Evolutionary conservation across 345 rosid species (phyloP).

Genomic region (Brassica juncea): DNA sequence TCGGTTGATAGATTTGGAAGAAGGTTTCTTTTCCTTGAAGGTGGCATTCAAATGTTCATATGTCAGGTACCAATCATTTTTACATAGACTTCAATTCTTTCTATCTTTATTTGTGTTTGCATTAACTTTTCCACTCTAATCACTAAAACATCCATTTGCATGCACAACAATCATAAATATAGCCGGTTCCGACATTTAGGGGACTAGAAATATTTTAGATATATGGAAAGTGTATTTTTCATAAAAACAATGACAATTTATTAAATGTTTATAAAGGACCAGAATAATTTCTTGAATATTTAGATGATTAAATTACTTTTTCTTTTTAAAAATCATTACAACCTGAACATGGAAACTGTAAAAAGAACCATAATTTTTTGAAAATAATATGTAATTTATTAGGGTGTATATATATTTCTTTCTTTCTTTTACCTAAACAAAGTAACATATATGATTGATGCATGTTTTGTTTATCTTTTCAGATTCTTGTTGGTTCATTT

Average conservation of each 20-base stretch:
- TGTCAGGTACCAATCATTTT: conserved; percentile 31
- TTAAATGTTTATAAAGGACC: background rate
- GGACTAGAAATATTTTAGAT: too few species aligned
- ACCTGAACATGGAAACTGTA: too few species aligned
- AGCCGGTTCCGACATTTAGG: background rate
- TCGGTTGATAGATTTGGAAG: conserved; percentile 46
- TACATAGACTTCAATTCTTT: background rate
- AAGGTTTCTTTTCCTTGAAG: conserved; percentile 49
- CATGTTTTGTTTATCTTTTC: background rate
- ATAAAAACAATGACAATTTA: background rate
- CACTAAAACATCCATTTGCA: background rate
- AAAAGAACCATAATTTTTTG: background rate
- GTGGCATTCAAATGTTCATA: conserved; percentile 48
- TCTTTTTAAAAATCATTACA: too few species aligned
- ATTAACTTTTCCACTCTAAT: background rate
- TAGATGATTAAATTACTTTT: background rate
- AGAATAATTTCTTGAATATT: background rate
- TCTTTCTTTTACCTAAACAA: background rate
- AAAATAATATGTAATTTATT: too few species aligned
- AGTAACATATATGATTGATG: background rate
- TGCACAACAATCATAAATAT: background rate
- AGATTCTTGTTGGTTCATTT: conserved; percentile 38
- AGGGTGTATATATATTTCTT: background rate
- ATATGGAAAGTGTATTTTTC: too few species aligned
- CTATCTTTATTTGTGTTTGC: background rate